These are phyloP conservation scores for Fusarium devonianum DNA, from an alignment of 2,329 filamentous ascomycete species.

Conservation along the genomic window DNA sequence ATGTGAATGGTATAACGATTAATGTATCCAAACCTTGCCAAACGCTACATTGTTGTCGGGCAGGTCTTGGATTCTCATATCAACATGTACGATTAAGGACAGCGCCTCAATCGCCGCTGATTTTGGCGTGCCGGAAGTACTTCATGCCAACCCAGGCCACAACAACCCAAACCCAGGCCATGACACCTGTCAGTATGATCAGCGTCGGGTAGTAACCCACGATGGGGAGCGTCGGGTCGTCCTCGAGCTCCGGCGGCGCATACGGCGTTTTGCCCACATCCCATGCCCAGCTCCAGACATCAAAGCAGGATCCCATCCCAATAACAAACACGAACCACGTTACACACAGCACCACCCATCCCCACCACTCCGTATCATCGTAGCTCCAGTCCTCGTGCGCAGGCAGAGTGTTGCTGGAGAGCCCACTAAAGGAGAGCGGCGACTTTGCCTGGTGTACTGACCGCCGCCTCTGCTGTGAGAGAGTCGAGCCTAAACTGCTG, in stretches of 20 bases:
- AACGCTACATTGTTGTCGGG: no score
- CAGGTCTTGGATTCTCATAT: no score
- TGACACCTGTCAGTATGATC: conserved; percentile 90
- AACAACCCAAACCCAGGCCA: conserved; percentile 99
- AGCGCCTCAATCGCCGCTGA: conserved; percentile 68
- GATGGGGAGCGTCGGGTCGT: conserved; percentile 93
- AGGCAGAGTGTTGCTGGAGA: conserved; percentile 57
- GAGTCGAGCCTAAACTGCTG: conserved; percentile 47
- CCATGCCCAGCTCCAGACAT: conserved; percentile 99
- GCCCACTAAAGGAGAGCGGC: conserved; percentile 63
- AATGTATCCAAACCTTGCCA: no score
- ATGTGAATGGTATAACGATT: no score
- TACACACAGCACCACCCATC: conserved; percentile 87
- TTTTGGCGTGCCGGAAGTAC: conserved; percentile 97
- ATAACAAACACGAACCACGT: conserved; percentile 97
- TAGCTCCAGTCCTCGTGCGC: conserved; percentile 80
- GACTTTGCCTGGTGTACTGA: conserved; percentile 64
- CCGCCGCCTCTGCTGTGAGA: conserved; percentile 54
- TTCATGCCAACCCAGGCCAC: conserved; percentile 99
- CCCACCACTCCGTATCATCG: conserved; percentile 96
- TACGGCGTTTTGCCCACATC: conserved; percentile 96
- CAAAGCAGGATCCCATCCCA: conserved; percentile 94
- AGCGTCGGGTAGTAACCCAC: conserved; percentile 96
- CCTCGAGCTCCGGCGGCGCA: conserved; percentile 91
- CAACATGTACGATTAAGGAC: no score